Base-by-base conservation (phyloP, 106 monocot species). In the Dactylorhiza incarnata region DNA sequence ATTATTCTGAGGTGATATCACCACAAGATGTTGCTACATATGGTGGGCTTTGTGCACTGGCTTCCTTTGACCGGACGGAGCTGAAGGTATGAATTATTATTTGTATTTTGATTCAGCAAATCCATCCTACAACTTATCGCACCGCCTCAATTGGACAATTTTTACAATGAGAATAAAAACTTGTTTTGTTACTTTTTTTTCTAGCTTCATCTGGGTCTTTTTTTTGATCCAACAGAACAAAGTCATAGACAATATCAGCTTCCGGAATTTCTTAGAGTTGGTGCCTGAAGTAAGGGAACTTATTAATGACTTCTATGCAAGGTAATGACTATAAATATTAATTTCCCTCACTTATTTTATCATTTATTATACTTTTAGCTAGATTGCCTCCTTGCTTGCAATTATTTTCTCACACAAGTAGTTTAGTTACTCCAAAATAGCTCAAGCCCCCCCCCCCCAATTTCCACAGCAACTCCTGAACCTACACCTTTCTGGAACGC, bases 241-340 rank as follows among this genome's bases (percentile, higher is more conserved):
- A 80, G 89, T 97, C 62, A 93, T 97, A 52, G 96, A 97, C 78
- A 97, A 93, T 69, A 81, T 79, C 78, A 90, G 84, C 85, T 97
- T 93, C 81, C 83, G 96, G 24, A 97, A 97, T 78, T 93, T 97
- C 73, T 75, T 97, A 66, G 96, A 97, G 76, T 73, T 97, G 75
- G 89, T 91, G 37, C 96, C 96, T 74, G 96, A 97, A 93, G 89
- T 97, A 29, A 85, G 96, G 68, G 96, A 97, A 78, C 93, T 97
- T 74, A 86, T 97, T 74, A 83, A 97, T 77, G 91, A 90, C 76
- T 97, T 97, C 66, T 89, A 97, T 82, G 85, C 96, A 78, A 96
- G 96, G 96, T 96, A 82, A 37, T 48, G 37, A 55, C 7, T 23
- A 7, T 17, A 15, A 69, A 0, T 45, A 14, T 45, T 2, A 29